Base-by-base conservation (phyloP, 2,329 filamentous ascomycete genomes). In the Fusarium sp. region DNA sequence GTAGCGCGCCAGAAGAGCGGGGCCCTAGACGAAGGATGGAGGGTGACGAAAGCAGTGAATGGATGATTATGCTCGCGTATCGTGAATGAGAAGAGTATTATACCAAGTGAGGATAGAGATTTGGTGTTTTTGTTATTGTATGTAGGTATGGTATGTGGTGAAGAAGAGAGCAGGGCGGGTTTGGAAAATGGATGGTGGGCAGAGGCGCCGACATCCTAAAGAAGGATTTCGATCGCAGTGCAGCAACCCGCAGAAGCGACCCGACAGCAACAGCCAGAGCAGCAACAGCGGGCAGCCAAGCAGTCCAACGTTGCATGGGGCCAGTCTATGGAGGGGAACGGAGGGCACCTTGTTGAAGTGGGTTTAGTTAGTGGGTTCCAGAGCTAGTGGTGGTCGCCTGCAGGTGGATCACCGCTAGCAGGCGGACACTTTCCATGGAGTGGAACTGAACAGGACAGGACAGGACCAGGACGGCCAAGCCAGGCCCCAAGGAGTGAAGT, bases 241-340 rank as follows among this genome's bases (percentile, higher is more conserved):
- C 34, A 50, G 27, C 41, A 43, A 16, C 20, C 14, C 20, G 14
- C 41, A 34, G 30, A 37, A 37, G 34, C 18, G 18, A 37, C 18
- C 34, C 30, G 34, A 32, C 47, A 51, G 32, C 48, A 42, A 41
- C 32, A 51, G 49, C 34, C 37, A 27, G 30, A 32, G 30, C 30
- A 32, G 30, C 30, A 37, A 37, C 18, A 37, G 34, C 34, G 34
- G 34, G 34, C 45, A 61, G 59, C 55, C 61, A 69, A 56, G 60
- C 68, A 75, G 72, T 75, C 63, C 66, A 75, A 75, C 74, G 74
- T 75, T 75, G 73, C 74, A 75, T 74, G 59, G 55, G 47, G 47
- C 47, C 47, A 34, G n/a, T 32, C 58, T 47, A 51, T 49, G 66
- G 66, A 63, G 65, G 60, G 59, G 55, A 63, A 37, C 49, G 60